A percentile compares a stretch with the other conserved stretches of the same genome.
These are phyloP conservation scores for Oryza brachyantha DNA, from an alignment of 176 grass and related monocot genomes.

Conservation along the genomic window DNA sequence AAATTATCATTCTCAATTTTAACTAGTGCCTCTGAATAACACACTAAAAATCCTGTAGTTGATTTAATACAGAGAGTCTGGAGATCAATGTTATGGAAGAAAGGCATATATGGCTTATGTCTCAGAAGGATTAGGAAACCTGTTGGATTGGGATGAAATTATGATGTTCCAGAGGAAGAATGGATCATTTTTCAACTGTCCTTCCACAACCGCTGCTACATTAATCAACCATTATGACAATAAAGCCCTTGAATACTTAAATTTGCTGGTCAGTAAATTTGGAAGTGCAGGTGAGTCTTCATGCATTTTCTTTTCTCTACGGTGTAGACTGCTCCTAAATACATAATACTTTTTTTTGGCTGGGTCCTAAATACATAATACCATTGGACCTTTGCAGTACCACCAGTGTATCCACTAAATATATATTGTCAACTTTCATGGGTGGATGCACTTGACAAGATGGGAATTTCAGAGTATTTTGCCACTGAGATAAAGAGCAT, in stretches of 20 bases:
- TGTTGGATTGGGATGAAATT: constrained; percentile 48
- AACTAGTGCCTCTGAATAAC: not conserved
- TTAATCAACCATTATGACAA: constrained; percentile 40
- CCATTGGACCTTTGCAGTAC: constrained; percentile 35
- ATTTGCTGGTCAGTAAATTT: constrained; percentile 42
- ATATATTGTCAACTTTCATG: constrained; percentile 49
- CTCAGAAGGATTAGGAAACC: constrained; percentile 59
- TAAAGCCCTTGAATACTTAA: constrained; percentile 66
- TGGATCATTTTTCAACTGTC: constrained; percentile 70
- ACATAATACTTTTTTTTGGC: no score
- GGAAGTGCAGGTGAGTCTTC: constrained; percentile 51
- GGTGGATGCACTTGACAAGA: constrained; percentile 63
- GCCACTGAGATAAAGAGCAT: constrained; percentile 52
- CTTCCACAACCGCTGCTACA: constrained; percentile 57
- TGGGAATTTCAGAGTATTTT: constrained; percentile 59
- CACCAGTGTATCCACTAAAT: constrained; percentile 41
- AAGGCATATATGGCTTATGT: constrained; percentile 72
- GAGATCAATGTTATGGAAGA: constrained; percentile 36
- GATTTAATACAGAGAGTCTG: constrained; percentile 35
- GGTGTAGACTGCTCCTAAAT: not conserved
- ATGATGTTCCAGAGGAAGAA: constrained; percentile 71
- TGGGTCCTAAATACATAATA: constrained; percentile 18
- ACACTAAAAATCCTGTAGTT: not conserved
- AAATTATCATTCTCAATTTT: not conserved
- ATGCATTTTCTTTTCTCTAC: not conserved